A percentile compares a stretch with the other conserved stretches of the same genome.
Evolutionary conservation across 148 eudicot species (phyloP).

Genomic region (Chenopodium formosanum): DNA sequence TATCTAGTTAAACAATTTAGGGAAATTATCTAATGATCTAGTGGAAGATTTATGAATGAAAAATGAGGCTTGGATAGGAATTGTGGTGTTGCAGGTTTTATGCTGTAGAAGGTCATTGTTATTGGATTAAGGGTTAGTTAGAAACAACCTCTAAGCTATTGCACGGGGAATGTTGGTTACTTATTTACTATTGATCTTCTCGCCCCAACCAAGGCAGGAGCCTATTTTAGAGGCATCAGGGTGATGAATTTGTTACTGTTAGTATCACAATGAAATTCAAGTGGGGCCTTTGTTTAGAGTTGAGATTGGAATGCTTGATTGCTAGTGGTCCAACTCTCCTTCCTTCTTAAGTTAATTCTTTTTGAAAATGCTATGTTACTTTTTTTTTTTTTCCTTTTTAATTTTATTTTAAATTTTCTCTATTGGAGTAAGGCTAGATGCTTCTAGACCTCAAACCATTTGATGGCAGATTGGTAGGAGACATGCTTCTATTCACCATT

Average conservation of each 20-base stretch:
- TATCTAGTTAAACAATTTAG: not conserved
- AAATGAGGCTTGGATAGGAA: not conserved
- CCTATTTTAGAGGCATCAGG: not conserved
- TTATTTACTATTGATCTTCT: not conserved
- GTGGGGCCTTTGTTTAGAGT: not conserved
- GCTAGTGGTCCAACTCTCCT: too few relatives aligned
- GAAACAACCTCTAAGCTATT: not conserved
- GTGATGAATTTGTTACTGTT: not conserved
- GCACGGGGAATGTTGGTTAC: too few relatives aligned
- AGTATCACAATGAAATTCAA: not conserved
- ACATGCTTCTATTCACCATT: not conserved
- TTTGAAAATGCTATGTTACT: not conserved
- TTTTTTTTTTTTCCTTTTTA: too few relatives aligned
- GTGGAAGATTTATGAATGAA: not conserved
- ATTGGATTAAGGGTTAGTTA: not conserved
- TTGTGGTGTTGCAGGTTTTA: not conserved
- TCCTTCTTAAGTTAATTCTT: not conserved
- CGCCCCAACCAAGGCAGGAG: not conserved
- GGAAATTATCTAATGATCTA: not conserved
- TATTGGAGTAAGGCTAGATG: not conserved
- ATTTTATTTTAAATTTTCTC: not conserved
- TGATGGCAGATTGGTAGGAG: not conserved
- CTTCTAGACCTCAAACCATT: not conserved
- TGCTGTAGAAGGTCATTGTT: not conserved
- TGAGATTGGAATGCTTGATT: too few relatives aligned